Percentiles rank a stretch among this genome's conserved stretches.
Conservation (phyloP, 441 rosid species). For the Pelargonium citronellum region DNA sequence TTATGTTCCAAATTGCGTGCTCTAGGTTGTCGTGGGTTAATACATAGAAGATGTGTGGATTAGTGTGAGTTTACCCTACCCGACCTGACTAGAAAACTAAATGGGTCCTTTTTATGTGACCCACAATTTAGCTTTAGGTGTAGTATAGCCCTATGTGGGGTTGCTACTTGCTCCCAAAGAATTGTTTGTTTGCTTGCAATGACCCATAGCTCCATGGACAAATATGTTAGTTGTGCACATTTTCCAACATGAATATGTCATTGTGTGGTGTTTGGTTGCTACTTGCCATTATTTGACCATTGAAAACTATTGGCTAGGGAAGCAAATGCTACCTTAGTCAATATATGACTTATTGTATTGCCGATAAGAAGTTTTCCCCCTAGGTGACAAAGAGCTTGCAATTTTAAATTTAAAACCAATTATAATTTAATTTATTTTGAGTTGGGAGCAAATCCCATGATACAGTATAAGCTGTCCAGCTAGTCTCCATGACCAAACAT, state of each 20-base stretch:
- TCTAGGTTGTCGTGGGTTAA: too few species aligned
- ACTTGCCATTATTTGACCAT: neutral
- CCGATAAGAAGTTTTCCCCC: too few species aligned
- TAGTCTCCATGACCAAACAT: too few species aligned
- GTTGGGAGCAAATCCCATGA: neutral
- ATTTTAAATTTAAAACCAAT: too few species aligned
- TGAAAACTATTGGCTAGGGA: neutral
- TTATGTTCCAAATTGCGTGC: too few species aligned
- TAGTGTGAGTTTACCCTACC: too few species aligned
- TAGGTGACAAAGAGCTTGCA: too few species aligned
- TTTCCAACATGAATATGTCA: neutral
- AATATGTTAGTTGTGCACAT: neutral
- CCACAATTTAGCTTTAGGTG: neutral
- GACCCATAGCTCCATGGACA: too few species aligned
- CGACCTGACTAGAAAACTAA: too few species aligned
- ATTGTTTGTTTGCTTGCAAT: neutral
- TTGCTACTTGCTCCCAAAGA: neutral
- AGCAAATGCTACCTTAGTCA: neutral
- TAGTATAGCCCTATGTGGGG: neutral
- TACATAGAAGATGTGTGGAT: too few species aligned
- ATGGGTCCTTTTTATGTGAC: too few species aligned
- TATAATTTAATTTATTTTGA: too few species aligned
- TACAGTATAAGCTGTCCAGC: neutral
- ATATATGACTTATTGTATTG: neutral
- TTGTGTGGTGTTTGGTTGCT: neutral